Evolutionary conservation across 2,329 filamentous ascomycete species (phyloP).

Genomic region (Dactylonectria macrodidyma): DNA sequence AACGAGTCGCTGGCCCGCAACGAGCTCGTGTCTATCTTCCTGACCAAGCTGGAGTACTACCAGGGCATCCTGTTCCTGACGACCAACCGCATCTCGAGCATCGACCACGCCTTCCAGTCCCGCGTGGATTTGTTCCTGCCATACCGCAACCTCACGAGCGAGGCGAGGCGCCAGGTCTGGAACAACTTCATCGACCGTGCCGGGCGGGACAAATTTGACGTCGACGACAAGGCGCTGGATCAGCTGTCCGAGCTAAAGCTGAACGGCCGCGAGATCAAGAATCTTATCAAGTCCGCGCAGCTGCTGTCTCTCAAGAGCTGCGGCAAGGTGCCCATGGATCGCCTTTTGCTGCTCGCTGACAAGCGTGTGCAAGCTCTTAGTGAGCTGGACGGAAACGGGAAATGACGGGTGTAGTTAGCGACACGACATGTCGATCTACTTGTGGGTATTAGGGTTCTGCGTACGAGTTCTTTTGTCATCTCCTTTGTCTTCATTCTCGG

Average conservation of each 20-base stretch:
- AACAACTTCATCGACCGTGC: constrained; percentile 52
- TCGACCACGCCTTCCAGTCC: constrained; percentile 56
- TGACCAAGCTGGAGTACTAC: constrained; percentile 54
- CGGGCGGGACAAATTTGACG: constrained; percentile 45
- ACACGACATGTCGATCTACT: background rate
- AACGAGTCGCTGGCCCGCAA: constrained; percentile 55
- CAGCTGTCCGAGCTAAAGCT: constrained; percentile 57
- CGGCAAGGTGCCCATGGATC: constrained; percentile 48
- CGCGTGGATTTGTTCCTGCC: constrained; percentile 51
- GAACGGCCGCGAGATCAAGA: constrained; percentile 66
- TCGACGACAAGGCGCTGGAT: constrained; percentile 48
- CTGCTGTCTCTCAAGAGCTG: constrained; percentile 52
- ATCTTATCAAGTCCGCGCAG: constrained; percentile 58
- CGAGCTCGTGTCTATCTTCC: constrained; percentile 56
- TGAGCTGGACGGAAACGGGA: background rate
- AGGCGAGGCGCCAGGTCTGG: constrained; percentile 54
- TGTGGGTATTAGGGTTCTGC: background rate
- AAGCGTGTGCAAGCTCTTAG: constrained; percentile 46
- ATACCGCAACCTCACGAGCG: constrained; percentile 49
- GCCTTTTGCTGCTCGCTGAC: constrained; percentile 51
- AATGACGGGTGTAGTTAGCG: background rate
- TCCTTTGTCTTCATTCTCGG: too few species aligned
- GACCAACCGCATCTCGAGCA: constrained; percentile 53
- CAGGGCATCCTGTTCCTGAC: constrained; percentile 57
- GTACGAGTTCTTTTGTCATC: too few species aligned